Percentiles rank a stretch among this genome's conserved stretches.
These are phyloP conservation scores for Canariomyces notabilis DNA, from an alignment of 2,329 filamentous ascomycete genomes.

Conservation along the genomic window DNA sequence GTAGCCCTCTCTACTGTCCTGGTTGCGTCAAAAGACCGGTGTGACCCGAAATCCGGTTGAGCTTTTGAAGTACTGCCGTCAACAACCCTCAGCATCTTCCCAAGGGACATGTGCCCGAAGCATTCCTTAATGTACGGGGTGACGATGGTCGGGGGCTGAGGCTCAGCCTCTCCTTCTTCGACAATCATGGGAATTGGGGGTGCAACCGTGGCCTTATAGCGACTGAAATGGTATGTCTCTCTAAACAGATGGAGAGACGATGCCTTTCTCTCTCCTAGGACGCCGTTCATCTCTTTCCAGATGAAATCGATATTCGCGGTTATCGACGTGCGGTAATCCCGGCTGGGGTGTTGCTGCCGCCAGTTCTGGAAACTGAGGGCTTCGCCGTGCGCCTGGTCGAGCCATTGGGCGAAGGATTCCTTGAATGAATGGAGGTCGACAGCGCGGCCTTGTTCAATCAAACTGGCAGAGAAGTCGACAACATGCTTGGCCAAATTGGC, in stretches of 20 bases:
- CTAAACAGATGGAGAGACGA: constrained; percentile 41
- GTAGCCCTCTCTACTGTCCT: not conserved
- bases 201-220: constrained; percentile 26
- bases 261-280: constrained; percentile 34
- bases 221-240: constrained; percentile 40
- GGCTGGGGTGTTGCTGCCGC: constrained; percentile 41
- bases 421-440: constrained; percentile 55
- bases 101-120: constrained; percentile 61
- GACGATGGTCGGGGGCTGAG: constrained; percentile 52
- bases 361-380: constrained; percentile 47
- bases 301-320: constrained; percentile 59
- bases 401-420: constrained; percentile 52
- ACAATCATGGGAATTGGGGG: constrained; percentile 2
- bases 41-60: too few species aligned
- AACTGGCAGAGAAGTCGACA: constrained; percentile 56
- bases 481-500: constrained; percentile 66
- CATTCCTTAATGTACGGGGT: constrained; percentile 63
- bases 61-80: not conserved
- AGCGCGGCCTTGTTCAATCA: constrained; percentile 26
- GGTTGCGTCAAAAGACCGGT: too few species aligned
- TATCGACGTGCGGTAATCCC: constrained; percentile 61
- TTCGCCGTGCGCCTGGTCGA: constrained; percentile 39
- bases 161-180: constrained; percentile 8
- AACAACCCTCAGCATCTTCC: constrained; percentile 38
- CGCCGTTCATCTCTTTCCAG: constrained; percentile 55